Evolutionary conservation across 495 filamentous ascomycete species (phyloP), one percentile per base, ranked within the genome.

Genomic region (Penicillium steckii): DNA sequence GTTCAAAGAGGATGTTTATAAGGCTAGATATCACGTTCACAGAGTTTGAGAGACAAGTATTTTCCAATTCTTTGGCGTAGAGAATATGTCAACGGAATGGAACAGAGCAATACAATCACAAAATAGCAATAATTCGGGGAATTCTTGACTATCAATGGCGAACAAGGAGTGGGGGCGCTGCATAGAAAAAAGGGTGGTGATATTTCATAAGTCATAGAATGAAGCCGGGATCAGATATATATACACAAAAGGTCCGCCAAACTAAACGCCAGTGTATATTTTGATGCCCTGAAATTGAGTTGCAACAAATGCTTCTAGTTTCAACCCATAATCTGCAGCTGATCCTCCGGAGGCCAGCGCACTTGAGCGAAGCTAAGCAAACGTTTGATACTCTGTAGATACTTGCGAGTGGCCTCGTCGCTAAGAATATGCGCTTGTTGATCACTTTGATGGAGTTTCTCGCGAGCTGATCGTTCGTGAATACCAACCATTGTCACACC

Each of bases 401-500:
- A 96, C 76, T 97, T 97, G 53, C 94, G 78, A 43, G 94, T 98
- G 24, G 85, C 81, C 74, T 98, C 94, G 66, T 97, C 92, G 53
- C 90, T 91, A 83, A 98, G 90, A 62, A 98, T 96, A 70, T 98
- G 95, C 5, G 92, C 94, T 54, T 90, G 82, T 64, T 91, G 86
- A 57, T 89, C 91, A 53, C 81, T 82, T 68, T 92, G 82, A 64
- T 97, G 92, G 41, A 98, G 76, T 73, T 97, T 97, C 72, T 98
- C 94, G 30, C 94, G 82, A 5, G 94, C 93, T 40, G 85, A 90
- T 54, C 94, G 85, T 74, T 97, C 94, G 82, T 98, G 94, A 63
- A 98, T 98, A 77, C 94, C 94, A 56, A 98, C 94, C 94, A 97
- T 97, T 60, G 94, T 98, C 18, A 97, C 93, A 70, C 93, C 93